Percentiles rank a stretch among this genome's conserved stretches.
Conservation (phyloP, 768 basidiomycete species). For the Hortiboletus flavorubellus region DNA sequence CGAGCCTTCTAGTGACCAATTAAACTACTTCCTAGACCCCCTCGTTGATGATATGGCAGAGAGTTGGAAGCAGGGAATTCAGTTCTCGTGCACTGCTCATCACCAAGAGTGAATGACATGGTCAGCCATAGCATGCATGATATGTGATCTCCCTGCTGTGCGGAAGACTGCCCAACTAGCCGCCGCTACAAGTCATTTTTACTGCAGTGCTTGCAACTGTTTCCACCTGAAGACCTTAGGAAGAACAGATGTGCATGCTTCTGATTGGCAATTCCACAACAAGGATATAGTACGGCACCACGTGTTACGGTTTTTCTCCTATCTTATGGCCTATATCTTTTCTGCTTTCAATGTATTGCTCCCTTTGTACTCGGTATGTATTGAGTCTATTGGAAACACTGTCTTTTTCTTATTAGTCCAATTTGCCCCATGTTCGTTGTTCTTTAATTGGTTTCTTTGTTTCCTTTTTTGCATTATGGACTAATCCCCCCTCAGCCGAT, state of each 20-base stretch:
- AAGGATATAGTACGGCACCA: neutral
- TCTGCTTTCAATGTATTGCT: too few relatives aligned
- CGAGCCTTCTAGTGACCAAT: slow-evolving; percentile 24
- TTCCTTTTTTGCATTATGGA: too few relatives aligned
- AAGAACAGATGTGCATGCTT: neutral
- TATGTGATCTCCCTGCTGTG: too few relatives aligned
- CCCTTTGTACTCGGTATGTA: too few relatives aligned
- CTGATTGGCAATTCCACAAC: neutral
- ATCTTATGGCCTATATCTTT: too few relatives aligned
- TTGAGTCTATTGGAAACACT: too few relatives aligned
- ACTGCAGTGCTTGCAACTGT: slow-evolving; percentile 32
- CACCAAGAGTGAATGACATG: neutral
- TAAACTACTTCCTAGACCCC: slow-evolving; percentile 32
- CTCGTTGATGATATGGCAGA: slow-evolving; percentile 28
- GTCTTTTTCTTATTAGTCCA: too few relatives aligned
- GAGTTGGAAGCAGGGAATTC: neutral
- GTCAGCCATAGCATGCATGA: slow-evolving; percentile 13
- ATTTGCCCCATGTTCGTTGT: too few relatives aligned
- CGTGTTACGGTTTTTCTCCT: too few relatives aligned
- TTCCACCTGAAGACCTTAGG: neutral
- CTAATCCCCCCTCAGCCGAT: too few relatives aligned
- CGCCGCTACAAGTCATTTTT: slow-evolving; percentile 21
- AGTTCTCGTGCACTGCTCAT: slow-evolving; percentile 15
- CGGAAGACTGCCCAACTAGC: too few relatives aligned
- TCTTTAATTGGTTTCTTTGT: too few relatives aligned